phyloP scores from a whole-genome alignment of 768 basidiomycete genomes.

The Chlorophyllum brunneum region DNA sequence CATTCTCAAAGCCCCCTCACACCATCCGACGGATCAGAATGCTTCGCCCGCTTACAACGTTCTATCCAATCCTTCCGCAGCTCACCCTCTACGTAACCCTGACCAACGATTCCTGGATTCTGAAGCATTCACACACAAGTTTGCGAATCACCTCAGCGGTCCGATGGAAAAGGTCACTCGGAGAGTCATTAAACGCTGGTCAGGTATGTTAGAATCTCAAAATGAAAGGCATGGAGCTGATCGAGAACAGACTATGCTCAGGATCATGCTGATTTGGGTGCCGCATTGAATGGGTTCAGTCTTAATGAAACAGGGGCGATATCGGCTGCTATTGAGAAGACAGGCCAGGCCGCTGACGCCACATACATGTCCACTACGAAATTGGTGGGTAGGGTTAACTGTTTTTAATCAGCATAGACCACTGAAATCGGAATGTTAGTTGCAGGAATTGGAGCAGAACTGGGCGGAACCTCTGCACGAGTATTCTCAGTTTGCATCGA shows the following conservation, averaged over 20 bases:
- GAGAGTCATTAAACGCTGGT: conserved; percentile 90
- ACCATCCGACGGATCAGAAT: conserved; percentile 84
- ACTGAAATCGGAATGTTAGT: conserved; percentile 38
- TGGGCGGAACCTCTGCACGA: conserved; percentile 97
- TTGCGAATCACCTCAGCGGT: conserved; percentile 85
- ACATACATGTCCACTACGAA: conserved; percentile 91
- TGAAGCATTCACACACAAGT: conserved; percentile 94
- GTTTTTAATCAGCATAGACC: background rate
- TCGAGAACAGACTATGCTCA: conserved; percentile 62
- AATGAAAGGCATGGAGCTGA: conserved; percentile 1
- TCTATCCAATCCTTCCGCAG: conserved; percentile 85
- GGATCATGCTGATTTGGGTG: conserved; percentile 89
- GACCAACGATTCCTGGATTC: conserved; percentile 97
- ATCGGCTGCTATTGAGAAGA: conserved; percentile 89
- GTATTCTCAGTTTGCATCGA: conserved; percentile 89
- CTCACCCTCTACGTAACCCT: conserved; percentile 85
- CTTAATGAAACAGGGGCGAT: conserved; percentile 75
- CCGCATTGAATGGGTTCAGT: conserved; percentile 89
- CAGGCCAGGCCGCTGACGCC: conserved; percentile 92
- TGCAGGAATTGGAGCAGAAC: conserved; percentile 91
- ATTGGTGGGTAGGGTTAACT: conserved; percentile 50
- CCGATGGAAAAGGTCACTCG: conserved; percentile 97
- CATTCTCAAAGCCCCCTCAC: conserved; percentile 90
- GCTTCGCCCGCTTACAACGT: conserved; percentile 73
- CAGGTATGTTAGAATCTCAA: conserved; percentile 48